Evolutionary conservation across 148 eudicot species (phyloP), one percentile per base, ranked within the genome.

Genomic region (Arbutus unedo): DNA sequence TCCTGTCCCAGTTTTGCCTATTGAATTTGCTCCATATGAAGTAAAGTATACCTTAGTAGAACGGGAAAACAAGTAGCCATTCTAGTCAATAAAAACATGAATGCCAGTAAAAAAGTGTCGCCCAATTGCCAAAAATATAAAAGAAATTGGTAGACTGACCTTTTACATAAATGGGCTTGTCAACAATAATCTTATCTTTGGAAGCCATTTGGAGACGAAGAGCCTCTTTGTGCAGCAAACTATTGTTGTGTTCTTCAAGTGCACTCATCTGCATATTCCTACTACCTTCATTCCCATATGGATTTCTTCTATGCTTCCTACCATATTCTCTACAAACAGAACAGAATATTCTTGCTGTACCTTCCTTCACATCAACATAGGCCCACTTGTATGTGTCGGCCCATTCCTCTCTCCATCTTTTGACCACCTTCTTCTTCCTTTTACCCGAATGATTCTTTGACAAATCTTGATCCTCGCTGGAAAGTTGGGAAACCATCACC

Each of bases 261-360:
- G 99, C 99, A 86, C 98, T 96, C 99, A 96, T 96, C 87, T 96
- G 99, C 98, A 96, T 96, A 86, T 96, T 96, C 85, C 96, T 87
- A 91, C 99, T 96, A 19, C 99, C 99, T 92, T 96, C 99, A 89
- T 96, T 96, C 48, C 99, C 99, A 85, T 96, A 96, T 4, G 99
- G 98, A 71, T 96, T 96, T 81, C 99, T 86, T 81, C 99, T 92
- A 78, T 96, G 99, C 84, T 94, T 96, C 86, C 99, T 89, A 53
- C 98, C 99, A 87, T 94, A 96, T 87, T 96, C 99, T 79, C 96
- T 91, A 84, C 99, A 96, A 41, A 94, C 91, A 18, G 98, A 94
- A 86, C 99, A 96, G 85, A 96, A 96, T 59, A 96, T 96, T 85
- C 97, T 96, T 0, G 97, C 90, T 21, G 98, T 91, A 49, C 98